These are phyloP conservation scores for Colletotrichum sp. DNA, from an alignment of 2,329 filamentous ascomycete genomes.

Conservation along the genomic window DNA sequence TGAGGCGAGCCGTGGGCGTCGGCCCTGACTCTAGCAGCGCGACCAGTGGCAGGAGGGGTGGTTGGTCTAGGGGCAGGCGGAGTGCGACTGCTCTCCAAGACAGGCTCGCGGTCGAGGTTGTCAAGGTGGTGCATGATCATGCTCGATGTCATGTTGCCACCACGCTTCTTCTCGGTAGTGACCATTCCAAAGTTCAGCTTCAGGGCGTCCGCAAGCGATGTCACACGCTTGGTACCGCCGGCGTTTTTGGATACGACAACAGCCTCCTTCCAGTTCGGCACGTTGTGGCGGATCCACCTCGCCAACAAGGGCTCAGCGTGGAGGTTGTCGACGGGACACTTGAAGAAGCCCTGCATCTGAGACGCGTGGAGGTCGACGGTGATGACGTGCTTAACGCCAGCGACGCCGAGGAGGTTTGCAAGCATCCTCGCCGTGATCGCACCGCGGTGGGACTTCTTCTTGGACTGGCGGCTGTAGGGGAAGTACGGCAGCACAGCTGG, in stretches of 20 bases:
- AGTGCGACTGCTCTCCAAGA: slow-evolving; percentile 38
- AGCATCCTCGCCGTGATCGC: slow-evolving; percentile 98
- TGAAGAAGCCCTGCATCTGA: slow-evolving; percentile 99
- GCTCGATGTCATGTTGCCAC: slow-evolving; percentile 74
- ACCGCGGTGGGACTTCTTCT: slow-evolving; percentile 97
- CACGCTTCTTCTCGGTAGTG: slow-evolving; percentile 77
- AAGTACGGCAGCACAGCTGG: slow-evolving; percentile 91
- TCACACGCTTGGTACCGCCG: slow-evolving; percentile 95
- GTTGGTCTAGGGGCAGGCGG: slow-evolving; percentile 24
- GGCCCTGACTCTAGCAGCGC: slow-evolving; percentile 9
- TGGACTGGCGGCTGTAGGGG: slow-evolving; percentile 98
- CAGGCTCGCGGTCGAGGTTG: slow-evolving; percentile 54
- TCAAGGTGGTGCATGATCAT: slow-evolving; percentile 76
- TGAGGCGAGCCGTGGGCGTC: slow-evolving; percentile 20
- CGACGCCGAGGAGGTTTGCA: slow-evolving; percentile 90
- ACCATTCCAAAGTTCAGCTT: slow-evolving; percentile 99
- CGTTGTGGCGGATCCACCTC: slow-evolving; percentile 91
- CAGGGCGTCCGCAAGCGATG: slow-evolving; percentile 90
- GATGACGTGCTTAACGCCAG: slow-evolving; percentile 96
- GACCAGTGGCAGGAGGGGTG: slow-evolving; percentile 5
- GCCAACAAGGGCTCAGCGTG: slow-evolving; percentile 95
- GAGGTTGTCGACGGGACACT: slow-evolving; percentile 95
- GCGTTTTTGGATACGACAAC: slow-evolving; percentile 99
- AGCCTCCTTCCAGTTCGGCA: slow-evolving; percentile 85
- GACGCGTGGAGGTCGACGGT: slow-evolving; percentile 95